phyloP scores from a whole-genome alignment of 2,329 filamentous ascomycete genomes.

The Curvularia eragrostidis region DNA sequence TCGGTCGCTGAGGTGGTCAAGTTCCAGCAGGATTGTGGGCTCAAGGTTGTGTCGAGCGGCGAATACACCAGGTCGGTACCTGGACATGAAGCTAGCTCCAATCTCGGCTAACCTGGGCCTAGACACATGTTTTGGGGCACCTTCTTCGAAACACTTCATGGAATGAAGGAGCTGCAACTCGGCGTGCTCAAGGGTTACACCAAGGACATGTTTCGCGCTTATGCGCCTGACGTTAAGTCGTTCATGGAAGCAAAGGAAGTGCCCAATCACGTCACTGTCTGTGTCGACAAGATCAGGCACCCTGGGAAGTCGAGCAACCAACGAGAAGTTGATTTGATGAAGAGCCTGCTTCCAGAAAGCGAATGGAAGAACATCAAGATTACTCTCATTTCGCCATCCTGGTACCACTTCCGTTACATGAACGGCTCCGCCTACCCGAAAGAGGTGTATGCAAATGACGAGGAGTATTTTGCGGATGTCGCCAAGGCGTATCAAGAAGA shows the following conservation, averaged over 20 bases:
- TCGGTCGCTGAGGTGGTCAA: constrained; percentile 70
- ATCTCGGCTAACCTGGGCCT: constrained; percentile 18
- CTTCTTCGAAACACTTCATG: constrained; percentile 62
- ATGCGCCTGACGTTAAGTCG: constrained; percentile 67
- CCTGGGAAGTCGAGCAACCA: constrained; percentile 62
- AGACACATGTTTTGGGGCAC: constrained; percentile 64
- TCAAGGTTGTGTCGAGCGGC: constrained; percentile 71
- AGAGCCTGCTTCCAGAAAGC: constrained; percentile 64
- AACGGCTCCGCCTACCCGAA: constrained; percentile 57
- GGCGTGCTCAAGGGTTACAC: constrained; percentile 54
- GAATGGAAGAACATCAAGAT: constrained; percentile 71
- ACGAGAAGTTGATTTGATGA: constrained; percentile 66
- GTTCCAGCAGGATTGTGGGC: constrained; percentile 68
- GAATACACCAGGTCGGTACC: constrained; percentile 61
- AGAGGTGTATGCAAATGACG: constrained; percentile 55
- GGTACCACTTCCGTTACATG: constrained; percentile 72
- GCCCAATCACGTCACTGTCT: constrained; percentile 64
- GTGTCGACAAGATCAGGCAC: constrained; percentile 65
- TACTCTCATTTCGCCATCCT: constrained; percentile 70
- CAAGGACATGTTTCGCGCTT: constrained; percentile 63
- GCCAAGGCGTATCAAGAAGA: constrained; percentile 57
- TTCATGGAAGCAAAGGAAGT: constrained; percentile 64
- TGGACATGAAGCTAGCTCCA: not conserved
- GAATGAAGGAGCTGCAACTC: constrained; percentile 60
- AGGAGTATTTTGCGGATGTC: constrained; percentile 57